Base-by-base conservation (phyloP, 208 protist species). In the Lotmaria passim region DNA sequence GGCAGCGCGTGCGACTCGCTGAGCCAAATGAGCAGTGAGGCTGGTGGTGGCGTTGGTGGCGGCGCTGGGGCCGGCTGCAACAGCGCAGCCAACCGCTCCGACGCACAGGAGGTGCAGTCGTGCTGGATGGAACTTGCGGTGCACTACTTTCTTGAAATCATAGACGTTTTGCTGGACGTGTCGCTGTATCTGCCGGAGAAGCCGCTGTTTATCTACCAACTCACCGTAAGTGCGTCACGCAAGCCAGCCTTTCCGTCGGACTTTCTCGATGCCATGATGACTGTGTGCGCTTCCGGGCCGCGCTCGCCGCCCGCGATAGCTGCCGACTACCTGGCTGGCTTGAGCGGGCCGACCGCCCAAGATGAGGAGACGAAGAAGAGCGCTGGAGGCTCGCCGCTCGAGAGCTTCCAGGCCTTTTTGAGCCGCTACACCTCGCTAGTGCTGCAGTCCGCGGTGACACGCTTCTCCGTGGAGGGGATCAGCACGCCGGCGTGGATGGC, bases 141-240 rank as follows among this genome's bases (percentile, higher is more conserved):
- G n/a, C 83, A 89, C 69, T 89, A 89, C 59, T 86, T 82, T 48
- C 62, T 89, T 0, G 83, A 85, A 51, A 73, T 89, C 44, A 57
- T 89, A 26, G 83, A 89, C 56, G 73, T 84, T 0, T 70, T 86
- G 38, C 62, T 89, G 14, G 77, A 85, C 36, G 71, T 55, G 31
- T 75, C 83, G 2, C 31, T 67, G 55, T 53, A 68, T 24, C 69
- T 89, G 7, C 75, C 73, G 15, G 67, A 77, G 31, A 82, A 82
- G 44, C 81, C 81, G 30, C 51, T 83, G 19, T 63, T 78, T 34
- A 41, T 82, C 15, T 78, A 86, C 53, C 53, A 81, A 39, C 78
- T 84, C 38, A 67, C 57, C 33, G 63, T 77, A 21, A 57, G 71
- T 41, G 63, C 62, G 31, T 70, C 56, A 26, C 43, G 55, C 39